Conservation (phyloP, 2,329 filamentous ascomycete species). For the Huntiella bhutanensis region DNA sequence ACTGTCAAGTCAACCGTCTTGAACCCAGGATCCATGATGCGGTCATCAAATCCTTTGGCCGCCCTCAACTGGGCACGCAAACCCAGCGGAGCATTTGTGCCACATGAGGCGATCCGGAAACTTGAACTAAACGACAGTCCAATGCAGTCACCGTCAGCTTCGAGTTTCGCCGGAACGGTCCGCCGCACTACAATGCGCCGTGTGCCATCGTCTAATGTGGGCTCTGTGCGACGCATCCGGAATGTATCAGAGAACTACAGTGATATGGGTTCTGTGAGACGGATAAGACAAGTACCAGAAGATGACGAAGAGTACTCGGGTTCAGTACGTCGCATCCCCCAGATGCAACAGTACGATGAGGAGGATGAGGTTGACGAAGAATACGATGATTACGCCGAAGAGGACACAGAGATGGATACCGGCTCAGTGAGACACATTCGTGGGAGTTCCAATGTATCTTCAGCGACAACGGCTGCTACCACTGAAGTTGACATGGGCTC, state of each 20-base stretch:
- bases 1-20: slow-evolving; percentile 57
- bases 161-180: slow-evolving; percentile 35
- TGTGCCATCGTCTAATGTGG: slow-evolving; percentile 7
- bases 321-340: slow-evolving; percentile 18
- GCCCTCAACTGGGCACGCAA: slow-evolving; percentile 1
- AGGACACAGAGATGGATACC: slow-evolving; percentile 23
- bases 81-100: slow-evolving; percentile 13
- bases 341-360: slow-evolving; percentile 71
- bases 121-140: slow-evolving; percentile 43
- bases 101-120: slow-evolving; percentile 41
- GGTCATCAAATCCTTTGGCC: not conserved
- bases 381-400: slow-evolving; percentile 32
- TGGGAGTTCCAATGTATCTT: not conserved
- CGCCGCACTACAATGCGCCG: slow-evolving; percentile 32
- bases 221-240: slow-evolving; percentile 10
- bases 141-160: slow-evolving; percentile 29
- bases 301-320: slow-evolving; percentile 4
- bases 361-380: slow-evolving; percentile 83
- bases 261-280: slow-evolving; percentile 3
- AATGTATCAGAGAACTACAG: slow-evolving; percentile 6
- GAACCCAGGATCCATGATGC: slow-evolving; percentile 1
- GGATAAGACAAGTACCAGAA: slow-evolving; percentile 3
- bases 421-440: slow-evolving; percentile 5
- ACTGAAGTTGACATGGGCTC: slow-evolving; percentile 3
- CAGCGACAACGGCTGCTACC: not conserved